Conservation (phyloP, 2,329 filamentous ascomycete species). For the Paraconiothyrium sp. region DNA sequence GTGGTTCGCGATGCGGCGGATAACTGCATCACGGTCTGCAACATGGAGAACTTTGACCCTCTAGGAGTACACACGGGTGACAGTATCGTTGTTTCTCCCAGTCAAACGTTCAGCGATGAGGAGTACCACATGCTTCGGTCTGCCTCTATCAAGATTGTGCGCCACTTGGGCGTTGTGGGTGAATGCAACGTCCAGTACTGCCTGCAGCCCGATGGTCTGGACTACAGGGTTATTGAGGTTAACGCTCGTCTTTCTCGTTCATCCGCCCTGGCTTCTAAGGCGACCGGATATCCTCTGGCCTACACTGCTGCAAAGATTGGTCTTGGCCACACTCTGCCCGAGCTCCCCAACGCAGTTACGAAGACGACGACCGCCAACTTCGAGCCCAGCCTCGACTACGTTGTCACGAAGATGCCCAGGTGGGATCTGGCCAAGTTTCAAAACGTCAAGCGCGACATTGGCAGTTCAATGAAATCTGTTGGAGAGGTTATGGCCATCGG, state of each 20-base stretch:
- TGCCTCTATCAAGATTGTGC: slow-evolving; percentile 97
- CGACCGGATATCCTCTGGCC: slow-evolving; percentile 94
- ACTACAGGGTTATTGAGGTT: slow-evolving; percentile 99
- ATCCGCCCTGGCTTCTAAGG: slow-evolving; percentile 95
- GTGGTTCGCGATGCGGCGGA: slow-evolving; percentile 96
- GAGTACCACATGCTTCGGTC: slow-evolving; percentile 99
- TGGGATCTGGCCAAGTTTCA: slow-evolving; percentile 99
- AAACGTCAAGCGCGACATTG: slow-evolving; percentile 96
- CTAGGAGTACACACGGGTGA: slow-evolving; percentile 98
- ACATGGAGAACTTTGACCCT: slow-evolving; percentile 99
- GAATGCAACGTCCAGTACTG: slow-evolving; percentile 99
- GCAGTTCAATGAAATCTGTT: slow-evolving; percentile 98
- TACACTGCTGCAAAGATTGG: slow-evolving; percentile 99
- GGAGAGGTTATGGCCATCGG: slow-evolving; percentile 99
- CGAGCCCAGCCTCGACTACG: slow-evolving; percentile 95
- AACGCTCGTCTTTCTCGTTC: slow-evolving; percentile 98
- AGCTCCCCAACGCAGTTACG: slow-evolving; percentile 96
- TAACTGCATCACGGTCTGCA: slow-evolving; percentile 99
- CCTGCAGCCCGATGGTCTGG: slow-evolving; percentile 92
- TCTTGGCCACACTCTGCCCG: slow-evolving; percentile 91
- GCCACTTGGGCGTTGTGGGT: slow-evolving; percentile 94
- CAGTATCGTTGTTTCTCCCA: slow-evolving; percentile 96
- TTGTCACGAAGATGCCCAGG: slow-evolving; percentile 97
- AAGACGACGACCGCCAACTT: slow-evolving; percentile 99
- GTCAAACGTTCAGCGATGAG: slow-evolving; percentile 96